Evolutionary conservation across 345 rosid species (phyloP).

Genomic region (Leavenworthia alabamica): DNA sequence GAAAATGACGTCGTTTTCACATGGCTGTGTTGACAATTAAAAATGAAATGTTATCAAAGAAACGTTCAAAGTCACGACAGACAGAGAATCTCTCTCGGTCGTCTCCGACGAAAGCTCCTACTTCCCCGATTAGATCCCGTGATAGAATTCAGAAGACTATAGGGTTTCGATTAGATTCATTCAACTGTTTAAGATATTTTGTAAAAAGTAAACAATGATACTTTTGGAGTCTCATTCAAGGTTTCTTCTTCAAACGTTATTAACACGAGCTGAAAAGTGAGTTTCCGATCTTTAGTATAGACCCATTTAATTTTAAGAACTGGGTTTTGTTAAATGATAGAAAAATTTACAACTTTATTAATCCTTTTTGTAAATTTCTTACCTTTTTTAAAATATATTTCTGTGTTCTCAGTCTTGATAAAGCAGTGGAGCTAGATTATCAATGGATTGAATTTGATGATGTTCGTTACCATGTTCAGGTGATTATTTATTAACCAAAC

Average conservation of each 20-base stretch:
- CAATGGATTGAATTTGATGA: conserved; percentile 95
- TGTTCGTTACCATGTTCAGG: conserved; percentile 93
- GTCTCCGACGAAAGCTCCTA: conserved; percentile 20
- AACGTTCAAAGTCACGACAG: conserved; percentile 29
- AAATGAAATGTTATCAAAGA: conserved; percentile 12
- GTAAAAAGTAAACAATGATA: conserved; percentile 46
- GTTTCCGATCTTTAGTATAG: not conserved
- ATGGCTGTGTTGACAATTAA: not conserved
- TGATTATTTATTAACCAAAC: conserved; percentile 10
- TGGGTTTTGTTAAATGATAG: conserved; percentile 2
- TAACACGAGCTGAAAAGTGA: conserved; percentile 70
- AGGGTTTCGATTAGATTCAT: not conserved
- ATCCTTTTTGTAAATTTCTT: not conserved
- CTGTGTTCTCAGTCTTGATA: conserved; percentile 57
- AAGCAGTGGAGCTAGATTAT: conserved; percentile 81
- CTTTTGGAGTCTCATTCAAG: conserved; percentile 84
- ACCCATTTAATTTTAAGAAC: not conserved
- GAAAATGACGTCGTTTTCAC: not conserved
- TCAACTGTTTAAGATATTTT: not conserved
- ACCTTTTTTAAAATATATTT: not conserved
- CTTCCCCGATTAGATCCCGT: conserved; percentile 25
- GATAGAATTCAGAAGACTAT: not conserved
- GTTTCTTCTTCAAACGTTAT: conserved; percentile 80
- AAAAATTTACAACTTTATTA: not conserved
- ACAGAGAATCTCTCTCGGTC: conserved; percentile 32